Percentiles rank a stretch among this genome's conserved stretches.
Evolutionary conservation across 2,329 filamentous ascomycete species (phyloP).

Genomic region (Calonectria crousiana): DNA sequence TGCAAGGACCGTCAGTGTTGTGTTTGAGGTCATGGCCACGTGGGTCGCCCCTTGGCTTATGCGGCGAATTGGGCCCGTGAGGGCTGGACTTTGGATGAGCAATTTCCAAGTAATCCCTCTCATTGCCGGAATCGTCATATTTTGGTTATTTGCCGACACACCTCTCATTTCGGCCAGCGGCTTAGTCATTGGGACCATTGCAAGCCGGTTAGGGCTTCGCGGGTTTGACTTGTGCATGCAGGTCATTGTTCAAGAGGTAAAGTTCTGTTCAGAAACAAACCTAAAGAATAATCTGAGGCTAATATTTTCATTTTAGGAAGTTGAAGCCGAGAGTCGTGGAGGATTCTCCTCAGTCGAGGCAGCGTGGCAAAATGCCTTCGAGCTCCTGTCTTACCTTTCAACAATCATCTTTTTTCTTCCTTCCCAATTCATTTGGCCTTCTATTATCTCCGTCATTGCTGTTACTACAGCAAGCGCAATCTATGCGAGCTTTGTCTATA

Average conservation of each 20-base stretch:
- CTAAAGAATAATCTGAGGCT: neutral
- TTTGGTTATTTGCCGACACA: slow-evolving; percentile 45
- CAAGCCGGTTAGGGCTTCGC: slow-evolving; percentile 70
- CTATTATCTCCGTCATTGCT: slow-evolving; percentile 66
- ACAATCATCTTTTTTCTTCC: slow-evolving; percentile 74
- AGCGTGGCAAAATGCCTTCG: slow-evolving; percentile 75
- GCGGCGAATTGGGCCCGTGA: slow-evolving; percentile 63
- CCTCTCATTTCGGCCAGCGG: slow-evolving; percentile 55
- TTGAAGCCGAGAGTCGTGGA: slow-evolving; percentile 66
- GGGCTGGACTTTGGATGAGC: slow-evolving; percentile 76
- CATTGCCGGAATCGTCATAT: slow-evolving; percentile 54
- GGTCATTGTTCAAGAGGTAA: slow-evolving; percentile 69
- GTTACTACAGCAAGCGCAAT: slow-evolving; percentile 48
- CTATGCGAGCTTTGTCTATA: slow-evolving; percentile 29
- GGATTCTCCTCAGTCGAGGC: slow-evolving; percentile 76
- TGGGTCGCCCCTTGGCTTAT: slow-evolving; percentile 68
- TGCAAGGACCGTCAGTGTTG: slow-evolving; percentile 62
- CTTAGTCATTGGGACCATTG: slow-evolving; percentile 60
- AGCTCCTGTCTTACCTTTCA: slow-evolving; percentile 72
- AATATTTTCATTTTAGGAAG: slow-evolving; percentile 53
- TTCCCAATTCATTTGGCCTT: slow-evolving; percentile 72
- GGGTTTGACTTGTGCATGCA: slow-evolving; percentile 72
- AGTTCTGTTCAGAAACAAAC: neutral
- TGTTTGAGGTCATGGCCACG: slow-evolving; percentile 70
- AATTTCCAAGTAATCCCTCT: slow-evolving; percentile 73